Base-by-base conservation (phyloP, 1,139 yeast genomes). In the Torulaspora pretoriensis region DNA sequence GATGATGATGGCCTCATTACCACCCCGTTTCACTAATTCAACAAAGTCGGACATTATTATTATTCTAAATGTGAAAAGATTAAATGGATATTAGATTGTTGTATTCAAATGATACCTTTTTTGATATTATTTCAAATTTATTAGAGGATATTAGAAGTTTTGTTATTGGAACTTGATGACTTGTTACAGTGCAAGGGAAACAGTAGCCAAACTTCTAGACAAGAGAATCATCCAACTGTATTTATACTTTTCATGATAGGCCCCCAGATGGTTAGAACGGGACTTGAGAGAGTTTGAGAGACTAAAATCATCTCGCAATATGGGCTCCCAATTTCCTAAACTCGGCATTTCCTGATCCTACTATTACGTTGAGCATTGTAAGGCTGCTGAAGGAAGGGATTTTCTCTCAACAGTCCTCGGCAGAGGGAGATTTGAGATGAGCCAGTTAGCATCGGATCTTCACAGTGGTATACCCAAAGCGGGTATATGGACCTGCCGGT, bases 1-100 rank as follows among this genome's bases (percentile, higher is more conserved):
- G 29, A 55, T 50, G 14, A 32, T 39, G 12, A 56, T 45, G 48
- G 60, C 60, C 30, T 49, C 46, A 27, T 55, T 55, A 50, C 59
- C 57, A 36, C 55, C 56, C 43, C 56, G 51, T 42, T 52, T 55
- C 38, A 45, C 42, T 37, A 55, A 36, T 12, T 53, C 57, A 32
- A 53, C 45, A 41, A 38, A 45, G 19, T 45, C 49, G 27, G 48
- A 39, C 53, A 47, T 48, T 28, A 34, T 27, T 10, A 40, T 27
- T 28, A 26, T 16, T 17, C 7, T 14, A 16, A n/a, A 9, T 27
- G 39, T 26, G 35, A 25, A 42, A 16, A 29, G 34, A 38, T 43
- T 26, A 40, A 29, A 14, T 13, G 35, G 35, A 35, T 26, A 34
- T 26, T 22, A 40, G 26, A 35, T 26, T 12, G 34, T 22, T 4